phyloP scores from a whole-genome alignment of 2,329 filamentous ascomycete species.

The Stachybotrys elegans region DNA sequence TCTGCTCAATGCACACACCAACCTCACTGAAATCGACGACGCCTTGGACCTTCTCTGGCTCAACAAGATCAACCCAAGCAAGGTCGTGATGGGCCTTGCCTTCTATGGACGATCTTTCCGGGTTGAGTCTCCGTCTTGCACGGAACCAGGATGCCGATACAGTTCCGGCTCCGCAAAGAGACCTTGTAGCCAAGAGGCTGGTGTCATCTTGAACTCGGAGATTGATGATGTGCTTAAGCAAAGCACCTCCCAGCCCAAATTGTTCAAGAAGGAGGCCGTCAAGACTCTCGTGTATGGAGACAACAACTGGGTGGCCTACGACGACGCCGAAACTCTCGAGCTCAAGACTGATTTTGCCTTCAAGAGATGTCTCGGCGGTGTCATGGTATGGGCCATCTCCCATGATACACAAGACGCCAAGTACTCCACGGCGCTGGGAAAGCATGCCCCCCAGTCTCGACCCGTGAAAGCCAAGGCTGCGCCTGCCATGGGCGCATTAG shows the following conservation, averaged over 20 bases:
- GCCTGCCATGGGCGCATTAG: conserved; percentile 2
- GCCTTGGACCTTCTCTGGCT: neutral
- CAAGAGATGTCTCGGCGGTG: conserved; percentile 18
- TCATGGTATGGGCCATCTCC: conserved; percentile 16
- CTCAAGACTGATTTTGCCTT: conserved; percentile 20
- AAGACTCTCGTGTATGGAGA: conserved; percentile 17
- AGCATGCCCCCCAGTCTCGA: conserved; percentile 1
- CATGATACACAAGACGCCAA: conserved; percentile 1
- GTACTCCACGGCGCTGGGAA: conserved; percentile 2
- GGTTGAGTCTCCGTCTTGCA: conserved; percentile 9
- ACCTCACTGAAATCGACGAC: neutral
- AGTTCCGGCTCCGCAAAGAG: conserved; percentile 8
- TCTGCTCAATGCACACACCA: neutral
- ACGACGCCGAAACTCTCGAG: conserved; percentile 22
- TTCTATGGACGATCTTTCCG: conserved; percentile 1
- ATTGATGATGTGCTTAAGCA: conserved; percentile 15
- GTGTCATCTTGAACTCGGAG: conserved; percentile 18
- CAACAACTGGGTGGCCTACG: conserved; percentile 25
- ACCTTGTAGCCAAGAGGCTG: conserved; percentile 12
- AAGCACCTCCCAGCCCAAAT: neutral
- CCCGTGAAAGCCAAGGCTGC: neutral
- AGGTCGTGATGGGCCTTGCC: neutral
- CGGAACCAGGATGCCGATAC: conserved; percentile 18
- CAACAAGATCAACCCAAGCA: neutral
- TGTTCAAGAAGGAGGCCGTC: conserved; percentile 19